These are phyloP conservation scores for Hymenoscyphus repandus DNA, from an alignment of 2,329 filamentous ascomycete species.

Conservation along the genomic window DNA sequence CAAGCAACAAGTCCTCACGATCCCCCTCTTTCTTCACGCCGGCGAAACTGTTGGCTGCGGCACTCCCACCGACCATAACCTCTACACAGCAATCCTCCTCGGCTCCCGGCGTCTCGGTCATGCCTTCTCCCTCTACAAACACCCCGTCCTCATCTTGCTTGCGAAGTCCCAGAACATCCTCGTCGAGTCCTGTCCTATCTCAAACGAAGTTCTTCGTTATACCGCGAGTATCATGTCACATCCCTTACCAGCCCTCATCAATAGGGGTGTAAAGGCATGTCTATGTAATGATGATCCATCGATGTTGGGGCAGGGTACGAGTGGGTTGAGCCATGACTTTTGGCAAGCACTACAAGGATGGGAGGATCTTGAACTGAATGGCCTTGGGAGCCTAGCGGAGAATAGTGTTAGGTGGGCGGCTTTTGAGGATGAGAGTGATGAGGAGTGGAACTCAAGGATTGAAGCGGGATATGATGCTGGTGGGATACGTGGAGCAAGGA, in stretches of 20 bases:
- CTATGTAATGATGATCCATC: constrained; percentile 89
- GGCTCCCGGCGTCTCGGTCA: constrained; percentile 83
- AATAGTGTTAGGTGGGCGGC: constrained; percentile 85
- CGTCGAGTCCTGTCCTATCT: constrained; percentile 82
- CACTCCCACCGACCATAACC: constrained; percentile 61
- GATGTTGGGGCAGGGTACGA: constrained; percentile 76
- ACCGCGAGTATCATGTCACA: constrained; percentile 69
- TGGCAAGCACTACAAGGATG: constrained; percentile 87
- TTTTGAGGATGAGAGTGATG: constrained; percentile 68
- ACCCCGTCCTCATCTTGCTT: constrained; percentile 79
- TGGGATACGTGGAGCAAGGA: constrained; percentile 60
- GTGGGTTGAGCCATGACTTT: constrained; percentile 82
- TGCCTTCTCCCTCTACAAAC: constrained; percentile 79
- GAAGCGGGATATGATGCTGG: constrained; percentile 64
- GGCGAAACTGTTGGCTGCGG: constrained; percentile 80
- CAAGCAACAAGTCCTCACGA: constrained; percentile 62
- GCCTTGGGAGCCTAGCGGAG: constrained; percentile 66
- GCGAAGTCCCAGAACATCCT: constrained; percentile 80
- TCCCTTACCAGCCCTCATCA: constrained; percentile 73
- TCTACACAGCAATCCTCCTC: constrained; percentile 81
- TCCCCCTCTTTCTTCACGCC: constrained; percentile 93
- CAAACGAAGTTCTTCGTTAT: constrained; percentile 79
- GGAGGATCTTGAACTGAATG: constrained; percentile 81
- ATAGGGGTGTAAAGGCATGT: constrained; percentile 73
- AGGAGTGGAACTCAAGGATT: constrained; percentile 68